Base-by-base conservation (phyloP, 805 yeast genomes). In the Candida pseudoglaebosa region DNA sequence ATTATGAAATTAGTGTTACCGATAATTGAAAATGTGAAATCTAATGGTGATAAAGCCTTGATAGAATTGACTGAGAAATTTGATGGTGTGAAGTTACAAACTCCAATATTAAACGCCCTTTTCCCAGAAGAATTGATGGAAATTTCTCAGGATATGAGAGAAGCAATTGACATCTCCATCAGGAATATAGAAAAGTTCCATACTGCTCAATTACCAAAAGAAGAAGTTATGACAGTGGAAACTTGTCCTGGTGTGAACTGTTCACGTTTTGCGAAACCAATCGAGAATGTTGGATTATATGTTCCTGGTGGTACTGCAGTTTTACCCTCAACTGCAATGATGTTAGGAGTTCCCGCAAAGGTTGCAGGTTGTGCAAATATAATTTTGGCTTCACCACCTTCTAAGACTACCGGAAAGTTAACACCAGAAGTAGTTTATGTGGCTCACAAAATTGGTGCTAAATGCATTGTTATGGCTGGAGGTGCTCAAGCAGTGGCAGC, bases 401-500 rank as follows among this genome's bases (percentile, higher is more conserved):
- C 73, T 13, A 80, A 96, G 48, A 73, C 80, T 39, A 95, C 93
- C 47, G 99, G 99, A 32, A 84, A 78, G 39, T 74, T 93, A 47
- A 87, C 96, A 4, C 98, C 99, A 3, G 99, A 93, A 61, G 96
- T 93, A 39, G 96, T 89, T 13, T 93, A 93, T 53, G 97, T 93
- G 39, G 99, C 99, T 15, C 87, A 88, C 64, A 89, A 89, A 63
- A 82, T 93, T 47, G 97, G 97, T 41, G 98, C 97, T 30, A 73
- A 79, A 43, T 77, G 82, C 51, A 89, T 93, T 54, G 88, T 93
- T 7, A 71, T 93, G 52, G 99, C 99, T 1, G 99, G 99, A 53
- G 99, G 99, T 56, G 99, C 99, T 3, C 99, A 93, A 71, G 99
- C 99, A 4, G 87, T 93, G 37, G 95, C 97, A 34, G 95, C 99